Evolutionary conservation across 2,329 filamentous ascomycete species (phyloP).

Genomic region (Lachnellula arida): DNA sequence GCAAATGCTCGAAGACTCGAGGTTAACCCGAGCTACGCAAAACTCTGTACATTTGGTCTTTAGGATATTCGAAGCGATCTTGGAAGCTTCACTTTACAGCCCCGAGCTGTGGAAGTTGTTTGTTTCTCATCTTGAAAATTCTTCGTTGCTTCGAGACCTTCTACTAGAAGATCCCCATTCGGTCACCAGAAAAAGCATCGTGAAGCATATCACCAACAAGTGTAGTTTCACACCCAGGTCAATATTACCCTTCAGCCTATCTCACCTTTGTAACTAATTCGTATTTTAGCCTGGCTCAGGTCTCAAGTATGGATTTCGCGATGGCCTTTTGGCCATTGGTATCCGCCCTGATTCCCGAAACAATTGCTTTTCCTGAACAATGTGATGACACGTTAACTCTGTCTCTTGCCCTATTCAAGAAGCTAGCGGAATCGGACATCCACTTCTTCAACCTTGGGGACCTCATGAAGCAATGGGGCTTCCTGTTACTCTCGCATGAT

Average conservation of each 20-base stretch:
- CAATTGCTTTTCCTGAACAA: conserved; percentile 18
- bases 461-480: conserved; percentile 29
- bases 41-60: conserved; percentile 36
- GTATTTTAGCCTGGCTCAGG: conserved; percentile 22
- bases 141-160: conserved; percentile 36
- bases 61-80: conserved; percentile 41
- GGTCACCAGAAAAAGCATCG: conserved; percentile 28
- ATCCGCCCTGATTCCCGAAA: conserved; percentile 23
- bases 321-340: conserved; percentile 44
- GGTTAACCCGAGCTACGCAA: conserved; percentile 14
- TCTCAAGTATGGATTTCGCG: conserved; percentile 37
- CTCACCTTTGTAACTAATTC: conserved; percentile 1
- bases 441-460: conserved; percentile 21
- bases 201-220: conserved; percentile 29
- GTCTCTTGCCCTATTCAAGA: conserved; percentile 38
- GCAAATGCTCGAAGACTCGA: conserved; percentile 27
- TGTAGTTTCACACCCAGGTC: conserved; percentile 29
- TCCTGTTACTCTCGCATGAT: conserved; percentile 36
- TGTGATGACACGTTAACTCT: conserved; percentile 36
- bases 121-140: conserved; percentile 34
- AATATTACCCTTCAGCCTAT: background rate
- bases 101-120: conserved; percentile 41
- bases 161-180: conserved; percentile 40
- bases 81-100: conserved; percentile 45
- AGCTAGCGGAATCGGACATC: conserved; percentile 33